Base-by-base conservation (phyloP, 345 rosid species). In the Hevea brasiliensis region DNA sequence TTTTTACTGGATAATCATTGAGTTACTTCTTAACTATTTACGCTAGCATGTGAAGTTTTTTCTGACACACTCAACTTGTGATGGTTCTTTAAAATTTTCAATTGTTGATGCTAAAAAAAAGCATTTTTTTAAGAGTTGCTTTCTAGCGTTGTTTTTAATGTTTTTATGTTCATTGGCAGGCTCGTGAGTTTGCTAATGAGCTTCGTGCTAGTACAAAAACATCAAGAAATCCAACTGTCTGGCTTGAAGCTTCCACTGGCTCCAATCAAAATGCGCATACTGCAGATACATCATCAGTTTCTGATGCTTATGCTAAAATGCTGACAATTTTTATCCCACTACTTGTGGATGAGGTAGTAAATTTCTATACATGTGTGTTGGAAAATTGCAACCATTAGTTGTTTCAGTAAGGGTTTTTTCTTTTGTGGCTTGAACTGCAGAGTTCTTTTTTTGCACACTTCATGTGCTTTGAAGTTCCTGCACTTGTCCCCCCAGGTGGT, bases 181-280 rank as follows among this genome's bases (percentile, higher is more conserved):
- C 99, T 82, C 98, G 98, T 53, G 99, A 96, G 80, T 96, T 93
- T 67, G 96, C 98, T 55, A 96, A 91, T 79, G 99, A 96, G 87
- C 99, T 96, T 81, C 99, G 99, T 86, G 97, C 98, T 74, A 89
- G 99, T 78, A 93, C 98, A 72, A 96, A 96, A 84, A 96, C 96
- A 74, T 88, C 99, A 68, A 88, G 93, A 79, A 89, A 90, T 81
- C 97, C 99, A 74, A 85, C 93, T 51, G 92, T 90, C 69, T 96
- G 98, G 98, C 93, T 96, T 79, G 98, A 96, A 87, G 96, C 91
- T 78, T 81, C 96, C 63, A 57, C 96, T 0, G 97, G 95, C 64
- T 90, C 94, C 73, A 81, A 82, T 83, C 99, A 95, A 67, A 86
- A 79, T 89, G 85, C 78, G 67, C 81, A 85, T 59, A 77, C 73